Evolutionary conservation across 1,139 yeast genomes (phyloP), one percentile per base, ranked within the genome.

Genomic region (Yamadazyma blattariae): DNA sequence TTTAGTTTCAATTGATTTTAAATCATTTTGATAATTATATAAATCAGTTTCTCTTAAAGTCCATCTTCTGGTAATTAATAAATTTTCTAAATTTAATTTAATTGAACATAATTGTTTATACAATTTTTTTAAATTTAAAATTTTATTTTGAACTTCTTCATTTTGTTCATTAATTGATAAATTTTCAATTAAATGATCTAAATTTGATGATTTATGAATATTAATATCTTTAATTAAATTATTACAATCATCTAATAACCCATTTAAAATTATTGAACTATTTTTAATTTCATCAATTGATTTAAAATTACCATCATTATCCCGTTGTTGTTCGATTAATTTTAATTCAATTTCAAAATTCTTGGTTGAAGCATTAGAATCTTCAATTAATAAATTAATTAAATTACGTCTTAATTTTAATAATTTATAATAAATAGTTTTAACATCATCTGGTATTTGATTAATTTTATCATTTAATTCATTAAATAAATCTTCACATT

Each of bases 41-140:
- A 92, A 69, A 60, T 92, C 98, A 0, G 97, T 92, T 54, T 89
- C 96, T 53, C 98, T 77, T 61, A 92, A 69, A 2, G 97, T 90
- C 98, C 98, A 92, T 57, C 97, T 77, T 61, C 96, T 81, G 3
- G 98, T 92, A 24, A 92, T 78, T 45, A 89, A 69, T 46, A 92
- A 66, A 48, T 86, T 87, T 50, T 87, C 96, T 43, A 92, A 68
- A 15, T 81, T 82, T 18, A 77, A 69, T 57, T 88, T 87, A 48
- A 88, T 69, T 30, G 74, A 77, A 25, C 77, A 65, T 45, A 92
- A 67, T 43, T 59, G 56, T 25, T 54, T 48, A 48, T 67, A 68
- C 18, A 69, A 47, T 13, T 35, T 34, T 32, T 44, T 44, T 26
- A 45, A 44, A 12, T 41, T 32, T 6, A 50, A 50, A 29, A 62